Conservation (phyloP, 192 early-diverging fungal genomes). For the Martensiomyces pterosporus region DNA sequence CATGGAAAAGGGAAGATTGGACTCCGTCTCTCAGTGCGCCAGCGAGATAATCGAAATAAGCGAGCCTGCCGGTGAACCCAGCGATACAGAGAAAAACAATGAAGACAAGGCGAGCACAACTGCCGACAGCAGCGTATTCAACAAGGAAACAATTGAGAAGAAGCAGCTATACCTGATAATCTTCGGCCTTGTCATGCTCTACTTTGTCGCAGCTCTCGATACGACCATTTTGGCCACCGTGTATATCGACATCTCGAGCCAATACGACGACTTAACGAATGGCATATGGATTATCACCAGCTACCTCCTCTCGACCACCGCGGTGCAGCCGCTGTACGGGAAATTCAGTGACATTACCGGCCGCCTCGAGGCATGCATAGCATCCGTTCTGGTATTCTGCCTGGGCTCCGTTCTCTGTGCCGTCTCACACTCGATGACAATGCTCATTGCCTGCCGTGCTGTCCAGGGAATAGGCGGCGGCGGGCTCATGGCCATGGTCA, state of each 20-base stretch:
- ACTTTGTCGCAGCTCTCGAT: slow-evolving; percentile 66
- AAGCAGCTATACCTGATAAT: slow-evolving; percentile 13
- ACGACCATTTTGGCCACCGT: slow-evolving; percentile 73
- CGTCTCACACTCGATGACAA: slow-evolving; percentile 55
- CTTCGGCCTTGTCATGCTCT: slow-evolving; percentile 33
- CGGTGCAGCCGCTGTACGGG: slow-evolving; percentile 76
- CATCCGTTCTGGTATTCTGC: slow-evolving; percentile 52
- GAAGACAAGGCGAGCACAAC: slow-evolving; percentile 7
- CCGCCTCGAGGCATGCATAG: slow-evolving; percentile 52
- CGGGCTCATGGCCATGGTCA: slow-evolving; percentile 60
- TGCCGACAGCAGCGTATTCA: slow-evolving; percentile 14
- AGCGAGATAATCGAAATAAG: too few species aligned
- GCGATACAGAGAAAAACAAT: neutral
- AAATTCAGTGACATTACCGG: slow-evolving; percentile 83
- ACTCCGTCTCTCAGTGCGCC: too few species aligned
- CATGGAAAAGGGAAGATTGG: too few species aligned
- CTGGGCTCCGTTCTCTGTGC: slow-evolving; percentile 56
- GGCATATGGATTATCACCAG: slow-evolving; percentile 78
- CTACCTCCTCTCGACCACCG: slow-evolving; percentile 66
- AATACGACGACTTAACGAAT: slow-evolving; percentile 55
- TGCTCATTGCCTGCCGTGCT: slow-evolving; percentile 66
- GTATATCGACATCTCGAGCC: slow-evolving; percentile 58
- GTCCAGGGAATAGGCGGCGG: slow-evolving; percentile 70
- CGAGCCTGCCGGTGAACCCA: too few species aligned
- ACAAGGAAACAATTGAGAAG: slow-evolving; percentile 19